Conservation (phyloP, 2,329 filamentous ascomycete species). For the Exophiala viscosa region DNA sequence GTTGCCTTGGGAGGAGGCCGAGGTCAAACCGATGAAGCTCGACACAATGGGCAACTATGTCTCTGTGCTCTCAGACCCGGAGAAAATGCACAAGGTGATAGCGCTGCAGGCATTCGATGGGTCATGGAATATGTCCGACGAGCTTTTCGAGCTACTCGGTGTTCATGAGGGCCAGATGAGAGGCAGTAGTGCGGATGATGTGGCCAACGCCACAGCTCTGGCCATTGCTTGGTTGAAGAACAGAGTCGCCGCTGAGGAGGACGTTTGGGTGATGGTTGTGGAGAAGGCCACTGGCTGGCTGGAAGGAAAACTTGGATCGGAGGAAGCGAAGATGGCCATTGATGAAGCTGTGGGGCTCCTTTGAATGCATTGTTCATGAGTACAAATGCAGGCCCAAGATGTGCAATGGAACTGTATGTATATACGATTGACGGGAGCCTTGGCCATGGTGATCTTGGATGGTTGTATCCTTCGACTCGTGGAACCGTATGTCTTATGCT, state of each 20-base stretch:
- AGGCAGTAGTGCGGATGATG: neutral
- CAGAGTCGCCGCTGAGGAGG: conserved; percentile 45
- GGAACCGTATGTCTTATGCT: too few species aligned
- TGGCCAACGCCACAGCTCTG: conserved; percentile 35
- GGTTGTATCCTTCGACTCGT: neutral
- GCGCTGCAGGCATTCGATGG: conserved; percentile 56
- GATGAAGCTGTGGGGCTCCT: neutral
- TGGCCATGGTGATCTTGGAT: conserved; percentile 56
- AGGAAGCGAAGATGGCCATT: conserved; percentile 1
- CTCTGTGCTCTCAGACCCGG: neutral
- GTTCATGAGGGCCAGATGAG: conserved; percentile 7
- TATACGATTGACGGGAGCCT: conserved; percentile 32
- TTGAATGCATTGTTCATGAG: neutral
- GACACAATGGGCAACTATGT: neutral
- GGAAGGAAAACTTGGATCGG: conserved; percentile 13
- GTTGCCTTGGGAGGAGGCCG: too few species aligned
- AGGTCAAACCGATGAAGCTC: too few species aligned
- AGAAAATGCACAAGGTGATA: conserved; percentile 46
- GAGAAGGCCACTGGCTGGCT: conserved; percentile 58
- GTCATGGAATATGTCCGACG: conserved; percentile 43
- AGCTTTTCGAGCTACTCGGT: conserved; percentile 27
- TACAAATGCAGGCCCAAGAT: neutral
- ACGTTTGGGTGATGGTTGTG: conserved; percentile 62
- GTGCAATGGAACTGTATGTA: too few species aligned
- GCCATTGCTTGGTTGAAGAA: conserved; percentile 50